A percentile compares a stretch with the other conserved stretches of the same genome.
These are phyloP conservation scores for Trametes sanguinea DNA, from an alignment of 768 basidiomycete species.

Conservation along the genomic window DNA sequence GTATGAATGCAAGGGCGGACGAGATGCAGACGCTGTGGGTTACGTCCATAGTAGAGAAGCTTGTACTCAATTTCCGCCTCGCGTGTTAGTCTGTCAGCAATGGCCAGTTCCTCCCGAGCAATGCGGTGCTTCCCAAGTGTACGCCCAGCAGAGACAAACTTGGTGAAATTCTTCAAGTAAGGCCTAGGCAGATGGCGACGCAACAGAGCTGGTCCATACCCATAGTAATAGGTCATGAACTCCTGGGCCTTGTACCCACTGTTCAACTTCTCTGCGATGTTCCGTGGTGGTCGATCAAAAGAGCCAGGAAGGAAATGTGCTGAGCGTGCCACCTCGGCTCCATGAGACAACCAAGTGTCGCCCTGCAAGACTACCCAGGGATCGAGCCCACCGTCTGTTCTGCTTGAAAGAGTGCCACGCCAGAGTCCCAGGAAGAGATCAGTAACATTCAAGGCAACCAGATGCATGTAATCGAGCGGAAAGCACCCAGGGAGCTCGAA, in stretches of 20 bases:
- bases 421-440: constrained; percentile 38
- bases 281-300: constrained; percentile 43
- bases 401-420: constrained; percentile 28
- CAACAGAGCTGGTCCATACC: constrained; percentile 25
- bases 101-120: constrained; percentile 11
- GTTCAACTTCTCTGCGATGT: constrained; percentile 42
- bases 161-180: constrained; percentile 33
- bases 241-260: constrained; percentile 36
- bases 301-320: constrained; percentile 36
- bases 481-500: constrained; percentile 36
- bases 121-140: constrained; percentile 25
- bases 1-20: constrained; percentile 35
- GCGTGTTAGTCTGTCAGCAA: constrained; percentile 29
- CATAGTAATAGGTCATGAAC: constrained; percentile 27
- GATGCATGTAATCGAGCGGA: constrained; percentile 42
- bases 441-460: constrained; percentile 37
- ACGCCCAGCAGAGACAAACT: constrained; percentile 28
- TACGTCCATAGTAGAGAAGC: constrained; percentile 35
- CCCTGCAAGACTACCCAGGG: constrained; percentile 31
- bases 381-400: constrained; percentile 32
- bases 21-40: constrained; percentile 36
- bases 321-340: constrained; percentile 32
- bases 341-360: constrained; percentile 40
- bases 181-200: constrained; percentile 12
- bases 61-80: constrained; percentile 39